phyloP scores from a whole-genome alignment of 495 filamentous ascomycete genomes.

The Podospora tetraspora region DNA sequence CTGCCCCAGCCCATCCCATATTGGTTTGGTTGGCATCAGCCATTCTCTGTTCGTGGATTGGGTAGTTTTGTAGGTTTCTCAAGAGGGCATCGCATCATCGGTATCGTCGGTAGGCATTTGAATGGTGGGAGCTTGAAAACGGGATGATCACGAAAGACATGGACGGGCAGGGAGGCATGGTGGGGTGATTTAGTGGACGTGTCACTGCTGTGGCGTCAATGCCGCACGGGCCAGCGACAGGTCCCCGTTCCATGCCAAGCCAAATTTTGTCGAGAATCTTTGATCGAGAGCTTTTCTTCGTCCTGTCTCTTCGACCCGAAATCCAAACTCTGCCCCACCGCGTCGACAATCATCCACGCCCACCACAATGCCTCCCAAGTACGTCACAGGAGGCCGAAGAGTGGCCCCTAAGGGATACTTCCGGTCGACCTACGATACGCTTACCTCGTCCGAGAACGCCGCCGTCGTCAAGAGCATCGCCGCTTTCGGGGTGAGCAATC shows the following conservation, averaged over 20 bases:
- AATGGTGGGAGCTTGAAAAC: neutral
- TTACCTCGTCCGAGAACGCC: constrained; percentile 69
- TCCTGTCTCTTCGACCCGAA: neutral
- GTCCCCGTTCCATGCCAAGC: neutral
- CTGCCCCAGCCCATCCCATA: constrained; percentile 21
- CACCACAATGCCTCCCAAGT: constrained; percentile 38
- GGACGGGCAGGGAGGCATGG: neutral
- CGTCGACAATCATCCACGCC: neutral
- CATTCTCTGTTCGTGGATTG: constrained; percentile 29
- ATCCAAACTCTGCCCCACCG: neutral
- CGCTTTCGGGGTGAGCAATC: constrained; percentile 64
- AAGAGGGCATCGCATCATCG: constrained; percentile 24
- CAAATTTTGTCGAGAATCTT: constrained; percentile 8
- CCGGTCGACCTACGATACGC: constrained; percentile 51
- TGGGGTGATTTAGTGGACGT: constrained; percentile 1
- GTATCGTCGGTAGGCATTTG: neutral
- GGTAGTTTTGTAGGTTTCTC: neutral
- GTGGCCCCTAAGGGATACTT: constrained; percentile 36
- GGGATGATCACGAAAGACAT: neutral
- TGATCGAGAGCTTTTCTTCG: neutral
- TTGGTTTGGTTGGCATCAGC: constrained; percentile 21
- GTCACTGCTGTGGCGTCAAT: neutral
- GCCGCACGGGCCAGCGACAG: neutral
- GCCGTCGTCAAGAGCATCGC: constrained; percentile 66
- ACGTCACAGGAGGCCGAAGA: constrained; percentile 9